Evolutionary conservation across 75 land plant species (phyloP).

Genomic region (Larix kaempferi): DNA sequence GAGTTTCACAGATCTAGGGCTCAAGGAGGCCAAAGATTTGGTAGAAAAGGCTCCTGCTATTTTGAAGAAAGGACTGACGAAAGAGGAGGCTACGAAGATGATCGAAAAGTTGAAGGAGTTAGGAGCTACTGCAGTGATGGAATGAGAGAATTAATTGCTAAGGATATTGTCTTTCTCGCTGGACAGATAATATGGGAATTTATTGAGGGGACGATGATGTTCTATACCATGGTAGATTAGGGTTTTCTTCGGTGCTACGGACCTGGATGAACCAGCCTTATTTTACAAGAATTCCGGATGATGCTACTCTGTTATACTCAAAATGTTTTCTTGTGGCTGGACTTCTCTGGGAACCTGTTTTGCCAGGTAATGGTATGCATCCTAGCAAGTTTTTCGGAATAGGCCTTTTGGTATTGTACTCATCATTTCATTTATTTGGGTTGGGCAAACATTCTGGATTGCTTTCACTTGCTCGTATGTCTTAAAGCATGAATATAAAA

Average conservation of each 20-base stretch:
- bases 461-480: too few species aligned
- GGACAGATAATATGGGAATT: too few species aligned
- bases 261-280: constrained; percentile 55
- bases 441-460: constrained; percentile 17
- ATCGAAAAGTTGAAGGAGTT: constrained; percentile 73
- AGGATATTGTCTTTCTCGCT: too few species aligned
- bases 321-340: constrained; percentile 53
- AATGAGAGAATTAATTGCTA: constrained; percentile 25
- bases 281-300: constrained; percentile 34
- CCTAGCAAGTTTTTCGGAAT: constrained; percentile 50
- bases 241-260: constrained; percentile 15
- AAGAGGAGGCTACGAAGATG: constrained; percentile 71
- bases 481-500: too few species aligned
- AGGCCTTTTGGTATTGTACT: constrained; percentile 67
- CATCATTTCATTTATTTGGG: constrained; percentile 47
- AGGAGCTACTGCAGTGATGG: constrained; percentile 73
- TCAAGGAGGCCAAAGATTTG: constrained; percentile 91
- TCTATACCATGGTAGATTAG: too few species aligned
- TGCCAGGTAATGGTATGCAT: constrained; percentile 57
- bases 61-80: constrained; percentile 64
- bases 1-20: constrained; percentile 68
- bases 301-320: constrained; percentile 43
- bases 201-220: too few species aligned
- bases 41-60: constrained; percentile 76
- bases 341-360: constrained; percentile 62